A percentile compares a stretch with the other conserved stretches of the same genome.
phyloP scores from a whole-genome alignment of 176 grass and related monocot species.

The Aegilops tauschii region DNA sequence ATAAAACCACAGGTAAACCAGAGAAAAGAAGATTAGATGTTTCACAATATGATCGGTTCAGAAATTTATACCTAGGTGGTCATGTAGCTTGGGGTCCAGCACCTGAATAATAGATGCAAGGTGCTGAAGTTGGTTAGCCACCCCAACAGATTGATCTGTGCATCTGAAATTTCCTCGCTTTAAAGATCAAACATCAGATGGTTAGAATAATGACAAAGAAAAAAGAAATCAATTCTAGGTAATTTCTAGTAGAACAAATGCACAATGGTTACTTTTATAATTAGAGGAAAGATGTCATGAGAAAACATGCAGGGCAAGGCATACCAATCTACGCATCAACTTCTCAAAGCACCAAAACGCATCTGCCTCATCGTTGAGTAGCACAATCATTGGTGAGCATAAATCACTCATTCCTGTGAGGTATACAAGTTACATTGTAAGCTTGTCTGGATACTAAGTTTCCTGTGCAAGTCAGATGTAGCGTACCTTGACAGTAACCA shows the following conservation, averaged over 20 bases:
- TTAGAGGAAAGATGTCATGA: constrained; percentile 1
- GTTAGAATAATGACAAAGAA: constrained; percentile 36
- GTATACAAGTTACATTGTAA: constrained; percentile 31
- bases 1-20: constrained; percentile 12
- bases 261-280: background rate
- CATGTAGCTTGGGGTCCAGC: constrained; percentile 92
- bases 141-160: constrained; percentile 92
- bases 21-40: constrained; percentile 6
- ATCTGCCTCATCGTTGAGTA: constrained; percentile 94
- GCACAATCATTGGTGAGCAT: constrained; percentile 95
- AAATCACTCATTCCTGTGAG: constrained; percentile 98
- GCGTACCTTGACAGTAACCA: constrained; percentile 94
- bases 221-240: constrained; percentile 16
- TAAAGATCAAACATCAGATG: constrained; percentile 49
- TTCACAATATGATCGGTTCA: background rate
- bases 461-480: constrained; percentile 11
- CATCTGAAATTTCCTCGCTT: constrained; percentile 99
- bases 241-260: constrained; percentile 15
- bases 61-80: constrained; percentile 78
- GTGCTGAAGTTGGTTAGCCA: constrained; percentile 88
- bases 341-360: constrained; percentile 99
- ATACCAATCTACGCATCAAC: constrained; percentile 98
- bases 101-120: constrained; percentile 97
- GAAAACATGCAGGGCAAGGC: constrained; percentile 10
- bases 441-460: constrained; percentile 21